Conservation (phyloP, 169 alveolate genomes). For the Besnoitia besnoiti region DNA sequence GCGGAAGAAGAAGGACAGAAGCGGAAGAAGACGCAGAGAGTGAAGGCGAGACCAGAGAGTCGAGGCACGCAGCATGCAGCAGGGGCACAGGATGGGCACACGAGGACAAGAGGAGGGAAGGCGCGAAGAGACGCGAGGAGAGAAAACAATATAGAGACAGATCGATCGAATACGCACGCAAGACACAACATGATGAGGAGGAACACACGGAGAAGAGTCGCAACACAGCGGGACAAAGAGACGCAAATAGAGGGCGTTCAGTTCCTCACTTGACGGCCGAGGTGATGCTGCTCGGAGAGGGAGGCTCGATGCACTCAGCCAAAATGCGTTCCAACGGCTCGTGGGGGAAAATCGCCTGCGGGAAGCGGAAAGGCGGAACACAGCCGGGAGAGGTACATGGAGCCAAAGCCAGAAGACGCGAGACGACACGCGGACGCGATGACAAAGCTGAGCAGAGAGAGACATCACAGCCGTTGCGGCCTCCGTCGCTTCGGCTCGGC, state of each 20-base stretch:
- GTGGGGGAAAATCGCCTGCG: conserved; percentile 65
- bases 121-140: neutral
- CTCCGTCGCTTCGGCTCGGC: neutral
- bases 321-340: conserved; percentile 24
- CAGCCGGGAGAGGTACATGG: neutral
- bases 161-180: too few species aligned
- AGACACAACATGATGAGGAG: neutral
- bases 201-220: neutral
- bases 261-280: conserved; percentile 53
- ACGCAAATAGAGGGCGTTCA: neutral
- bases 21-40: neutral
- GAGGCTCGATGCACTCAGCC: conserved; percentile 66
- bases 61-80: neutral
- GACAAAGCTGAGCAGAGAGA: neutral
- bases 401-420: neutral
- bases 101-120: neutral
- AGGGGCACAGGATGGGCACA: neutral
- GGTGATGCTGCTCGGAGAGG: conserved; percentile 35
- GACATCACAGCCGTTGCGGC: neutral
- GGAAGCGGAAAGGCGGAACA: neutral
- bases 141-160: neutral
- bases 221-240: neutral
- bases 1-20: neutral
- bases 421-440: neutral
- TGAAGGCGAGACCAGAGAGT: neutral